Evolutionary conservation across 129 eudicot genomes (phyloP).

Genomic region (Escallonia rubra): DNA sequence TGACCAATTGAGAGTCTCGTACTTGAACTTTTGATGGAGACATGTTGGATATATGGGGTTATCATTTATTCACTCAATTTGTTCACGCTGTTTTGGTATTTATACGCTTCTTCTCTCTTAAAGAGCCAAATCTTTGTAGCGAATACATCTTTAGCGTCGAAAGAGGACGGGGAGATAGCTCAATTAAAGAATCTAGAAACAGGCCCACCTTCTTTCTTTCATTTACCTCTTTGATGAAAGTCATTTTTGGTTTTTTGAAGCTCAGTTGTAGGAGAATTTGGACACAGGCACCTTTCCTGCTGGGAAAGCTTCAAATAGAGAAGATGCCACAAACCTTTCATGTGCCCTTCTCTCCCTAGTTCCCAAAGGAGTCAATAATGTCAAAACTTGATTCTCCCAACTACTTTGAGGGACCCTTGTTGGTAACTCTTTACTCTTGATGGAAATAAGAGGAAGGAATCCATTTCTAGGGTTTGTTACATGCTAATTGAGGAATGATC

Average conservation of each 20-base stretch:
- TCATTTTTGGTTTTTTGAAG: background rate
- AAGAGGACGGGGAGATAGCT: too few relatives aligned
- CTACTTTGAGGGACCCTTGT: constrained; percentile 3
- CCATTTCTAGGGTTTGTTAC: constrained; percentile 16
- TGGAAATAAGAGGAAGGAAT: constrained; percentile 1
- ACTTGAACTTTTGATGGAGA: too few relatives aligned
- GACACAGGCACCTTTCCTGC: background rate
- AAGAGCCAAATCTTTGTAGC: background rate
- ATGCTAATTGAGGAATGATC: constrained; percentile 12
- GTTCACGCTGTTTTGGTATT: too few relatives aligned
- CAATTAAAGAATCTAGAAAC: background rate
- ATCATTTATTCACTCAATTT: too few relatives aligned
- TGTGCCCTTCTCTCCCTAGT: background rate
- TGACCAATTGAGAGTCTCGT: too few relatives aligned
- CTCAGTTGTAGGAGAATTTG: background rate
- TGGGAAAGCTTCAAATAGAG: constrained; percentile 7
- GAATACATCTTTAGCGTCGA: background rate
- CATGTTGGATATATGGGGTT: too few relatives aligned
- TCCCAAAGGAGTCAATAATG: background rate
- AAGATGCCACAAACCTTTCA: constrained; percentile 23
- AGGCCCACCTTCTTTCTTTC: background rate
- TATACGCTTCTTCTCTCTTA: background rate
- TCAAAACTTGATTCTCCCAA: constrained; percentile 12
- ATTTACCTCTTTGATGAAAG: background rate
- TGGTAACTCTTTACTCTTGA: background rate